phyloP scores from a whole-genome alignment of 2,329 filamentous ascomycete genomes.

The Pleomassaria siparia region DNA sequence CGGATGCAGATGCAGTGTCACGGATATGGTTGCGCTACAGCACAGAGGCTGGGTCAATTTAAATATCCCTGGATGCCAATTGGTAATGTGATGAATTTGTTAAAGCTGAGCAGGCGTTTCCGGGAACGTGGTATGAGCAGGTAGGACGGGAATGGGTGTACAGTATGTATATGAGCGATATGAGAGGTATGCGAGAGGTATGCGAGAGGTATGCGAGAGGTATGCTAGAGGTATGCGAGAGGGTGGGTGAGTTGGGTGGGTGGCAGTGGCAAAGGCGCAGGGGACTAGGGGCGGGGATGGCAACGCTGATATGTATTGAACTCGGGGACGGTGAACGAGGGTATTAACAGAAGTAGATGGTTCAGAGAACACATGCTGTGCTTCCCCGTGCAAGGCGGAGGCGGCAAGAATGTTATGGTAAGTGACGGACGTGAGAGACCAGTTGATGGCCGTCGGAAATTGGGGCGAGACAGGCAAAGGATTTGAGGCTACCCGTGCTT shows the following conservation, averaged over 20 bases:
- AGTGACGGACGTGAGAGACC: conserved; percentile 9
- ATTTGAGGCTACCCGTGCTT: conserved; percentile 23
- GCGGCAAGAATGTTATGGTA: conserved; percentile 1
- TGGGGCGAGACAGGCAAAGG: conserved; percentile 24
- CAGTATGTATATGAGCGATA: too few relatives aligned
- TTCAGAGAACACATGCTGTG: conserved; percentile 5
- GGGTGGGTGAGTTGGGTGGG: conserved; percentile 19
- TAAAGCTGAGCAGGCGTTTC: conserved; percentile 13
- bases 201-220: too few relatives aligned
- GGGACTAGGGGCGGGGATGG: conserved; percentile 13
- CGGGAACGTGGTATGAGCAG: conserved; percentile 23
- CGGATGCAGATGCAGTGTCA: conserved; percentile 25
- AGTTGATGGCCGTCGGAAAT: conserved; percentile 24
- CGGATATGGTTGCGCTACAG: conserved; percentile 34
- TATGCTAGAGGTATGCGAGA: too few relatives aligned
- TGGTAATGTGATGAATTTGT: conserved; percentile 13
- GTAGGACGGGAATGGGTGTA: conserved; percentile 25
- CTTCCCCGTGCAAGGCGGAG: conserved; percentile 4
- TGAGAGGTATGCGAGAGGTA: too few relatives aligned
- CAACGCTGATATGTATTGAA: conserved; percentile 22
- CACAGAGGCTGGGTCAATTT: conserved; percentile 30
- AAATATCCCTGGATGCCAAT: conserved; percentile 22
- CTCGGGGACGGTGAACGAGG: conserved; percentile 13
- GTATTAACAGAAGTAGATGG: conserved; percentile 21
- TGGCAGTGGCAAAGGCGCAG: conserved; percentile 15